Evolutionary conservation across 2,329 filamentous ascomycete genomes (phyloP).

Genomic region (Cercospora brassicicola): DNA sequence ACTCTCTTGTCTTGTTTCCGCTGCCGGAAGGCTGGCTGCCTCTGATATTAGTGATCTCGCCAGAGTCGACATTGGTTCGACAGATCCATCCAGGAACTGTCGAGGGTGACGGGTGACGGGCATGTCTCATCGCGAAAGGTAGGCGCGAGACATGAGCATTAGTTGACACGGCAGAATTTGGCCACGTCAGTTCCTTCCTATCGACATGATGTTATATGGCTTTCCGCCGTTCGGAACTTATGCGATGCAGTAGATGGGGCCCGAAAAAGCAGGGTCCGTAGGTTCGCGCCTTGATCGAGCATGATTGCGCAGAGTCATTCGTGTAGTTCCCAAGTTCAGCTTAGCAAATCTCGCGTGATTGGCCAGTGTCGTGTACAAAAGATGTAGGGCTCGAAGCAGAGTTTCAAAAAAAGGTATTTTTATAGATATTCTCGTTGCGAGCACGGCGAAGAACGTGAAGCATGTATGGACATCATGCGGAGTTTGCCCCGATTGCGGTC

Average conservation of each 20-base stretch:
- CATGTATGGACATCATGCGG: background rate
- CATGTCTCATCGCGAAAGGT: background rate
- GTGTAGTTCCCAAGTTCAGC: background rate
- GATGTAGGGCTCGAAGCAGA: background rate
- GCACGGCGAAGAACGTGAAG: background rate
- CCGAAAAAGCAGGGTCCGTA: background rate
- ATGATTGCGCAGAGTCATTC: background rate
- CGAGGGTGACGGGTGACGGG: background rate
- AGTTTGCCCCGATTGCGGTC: background rate
- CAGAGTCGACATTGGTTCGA: background rate
- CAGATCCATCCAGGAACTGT: background rate
- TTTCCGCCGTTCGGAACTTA: background rate
- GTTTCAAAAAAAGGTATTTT: background rate
- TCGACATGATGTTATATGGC: background rate
- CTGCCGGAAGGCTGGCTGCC: background rate
- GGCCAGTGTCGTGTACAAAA: background rate
- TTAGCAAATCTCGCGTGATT: background rate
- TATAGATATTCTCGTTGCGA: background rate
- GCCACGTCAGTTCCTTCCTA: background rate
- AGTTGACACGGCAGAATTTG: background rate
- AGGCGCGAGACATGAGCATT: background rate
- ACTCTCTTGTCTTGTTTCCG: background rate
- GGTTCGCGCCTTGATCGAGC: background rate
- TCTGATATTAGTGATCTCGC: background rate
- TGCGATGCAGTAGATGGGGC: background rate